Conservation (phyloP, 345 rosid species). For the Arabis hirsuta region DNA sequence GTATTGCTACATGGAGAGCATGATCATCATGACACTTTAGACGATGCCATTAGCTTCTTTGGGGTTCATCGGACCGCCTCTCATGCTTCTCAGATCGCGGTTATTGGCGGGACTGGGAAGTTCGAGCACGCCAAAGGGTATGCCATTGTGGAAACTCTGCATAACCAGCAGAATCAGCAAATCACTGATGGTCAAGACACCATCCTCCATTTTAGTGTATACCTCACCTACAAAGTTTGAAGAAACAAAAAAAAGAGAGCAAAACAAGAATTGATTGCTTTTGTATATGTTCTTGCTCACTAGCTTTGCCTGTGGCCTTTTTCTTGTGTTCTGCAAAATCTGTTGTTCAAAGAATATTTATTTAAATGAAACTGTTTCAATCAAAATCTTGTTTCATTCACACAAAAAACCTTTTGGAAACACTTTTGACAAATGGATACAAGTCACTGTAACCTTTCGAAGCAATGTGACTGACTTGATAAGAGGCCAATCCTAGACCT, state of each 20-base stretch:
- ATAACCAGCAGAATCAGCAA: constrained; percentile 65
- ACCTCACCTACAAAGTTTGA: constrained; percentile 53
- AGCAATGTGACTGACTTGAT: constrained; percentile 37
- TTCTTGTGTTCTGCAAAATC: constrained; percentile 21
- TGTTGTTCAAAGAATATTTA: constrained; percentile 1
- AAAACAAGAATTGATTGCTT: constrained; percentile 27
- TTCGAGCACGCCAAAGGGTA: constrained; percentile 77
- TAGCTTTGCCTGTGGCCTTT: constrained; percentile 24
- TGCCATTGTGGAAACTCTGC: constrained; percentile 70
- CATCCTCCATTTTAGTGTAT: constrained; percentile 65
- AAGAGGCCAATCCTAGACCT: constrained; percentile 41
- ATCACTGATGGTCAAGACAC: constrained; percentile 86
- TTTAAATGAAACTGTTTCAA: constrained; percentile 38
- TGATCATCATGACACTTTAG: constrained; percentile 48
- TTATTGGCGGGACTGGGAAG: constrained; percentile 87
- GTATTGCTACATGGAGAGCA: constrained; percentile 57
- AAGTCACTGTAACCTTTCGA: constrained; percentile 34
- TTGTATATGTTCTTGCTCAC: constrained; percentile 38
- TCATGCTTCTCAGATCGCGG: constrained; percentile 64
- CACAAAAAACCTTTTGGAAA: constrained; percentile 26
- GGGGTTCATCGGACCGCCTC: constrained; percentile 87
- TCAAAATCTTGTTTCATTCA: constrained; percentile 45
- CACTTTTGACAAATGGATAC: constrained; percentile 35
- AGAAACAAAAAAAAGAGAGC: background rate
- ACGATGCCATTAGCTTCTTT: constrained; percentile 76